Evolutionary conservation across 1,139 yeast species (phyloP), one percentile per base, ranked within the genome.

Genomic region (Scheffersomyces insectosa): DNA sequence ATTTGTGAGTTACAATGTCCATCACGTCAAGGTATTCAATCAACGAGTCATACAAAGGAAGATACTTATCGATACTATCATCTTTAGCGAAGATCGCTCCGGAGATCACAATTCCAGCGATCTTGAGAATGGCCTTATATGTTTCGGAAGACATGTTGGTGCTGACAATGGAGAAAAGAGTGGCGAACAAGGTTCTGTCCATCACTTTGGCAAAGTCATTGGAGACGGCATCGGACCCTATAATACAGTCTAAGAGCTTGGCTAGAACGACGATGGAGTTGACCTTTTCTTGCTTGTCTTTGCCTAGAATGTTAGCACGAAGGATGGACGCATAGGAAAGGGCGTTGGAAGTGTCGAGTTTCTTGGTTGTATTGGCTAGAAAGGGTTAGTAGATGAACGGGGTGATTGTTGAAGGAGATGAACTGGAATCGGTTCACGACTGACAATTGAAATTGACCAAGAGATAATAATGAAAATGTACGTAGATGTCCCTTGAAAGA

Each of bases 231-330:
- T 74, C 73, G 28, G 68, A 64, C 7, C 71, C 66, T 27, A 65
- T 58, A 20, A 72, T 58, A 47, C 73, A 70, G 43, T 79, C 83
- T 42, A 79, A 63, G 30, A 76, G 64, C 52, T 77, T 79, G 29
- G 83, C 80, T 43, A 79, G 62, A 6, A 79, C 80, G 11, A 79
- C 79, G 9, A 79, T 77, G 14, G 76, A 69, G 55, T 79, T 79
- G 43, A 77, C 78, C 51, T 75, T 76, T 48, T 77, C 82, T 50
- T 75, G 75, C 48, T 77, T 76, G 49, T 75, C 79, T 44, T 66
- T 66, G 11, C 79, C 79, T 43, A 73, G 57, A 39, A 77, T 74
- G 38, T 73, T 70, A 10, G 62, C 42, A 43, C 66, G 65, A 34
- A 77, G 64, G 5, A 64, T 59, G 20, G 61, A 50, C 36, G 75